phyloP scores from a whole-genome alignment of 2,329 filamentous ascomycete genomes.

The Rachicladosporium sp. region DNA sequence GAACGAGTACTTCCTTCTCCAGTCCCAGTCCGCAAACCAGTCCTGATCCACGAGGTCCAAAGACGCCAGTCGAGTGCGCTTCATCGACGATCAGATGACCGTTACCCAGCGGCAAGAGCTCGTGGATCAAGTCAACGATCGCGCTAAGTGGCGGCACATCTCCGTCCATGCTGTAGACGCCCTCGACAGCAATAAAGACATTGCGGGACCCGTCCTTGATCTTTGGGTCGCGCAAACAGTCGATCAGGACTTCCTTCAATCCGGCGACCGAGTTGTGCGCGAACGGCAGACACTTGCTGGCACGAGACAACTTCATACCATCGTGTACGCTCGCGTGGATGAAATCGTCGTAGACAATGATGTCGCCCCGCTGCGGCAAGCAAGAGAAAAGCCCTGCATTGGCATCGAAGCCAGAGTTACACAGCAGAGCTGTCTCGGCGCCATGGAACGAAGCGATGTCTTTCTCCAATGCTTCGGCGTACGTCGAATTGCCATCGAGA shows the following conservation, averaged over 20 bases:
- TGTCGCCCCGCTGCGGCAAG: conserved; percentile 34
- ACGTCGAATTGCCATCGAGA: conserved; percentile 51
- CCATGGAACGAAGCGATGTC: conserved; percentile 49
- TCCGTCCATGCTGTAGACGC: conserved; percentile 74
- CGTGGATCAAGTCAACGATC: conserved; percentile 47
- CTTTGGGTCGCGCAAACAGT: conserved; percentile 10
- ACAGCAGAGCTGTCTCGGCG: conserved; percentile 45
- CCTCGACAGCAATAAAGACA: conserved; percentile 58
- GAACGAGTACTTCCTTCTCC: conserved; percentile 43
- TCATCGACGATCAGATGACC: conserved; percentile 55
- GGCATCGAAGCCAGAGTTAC: conserved; percentile 44
- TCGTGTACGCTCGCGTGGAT: conserved; percentile 71
- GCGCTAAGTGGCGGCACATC: conserved; percentile 53
- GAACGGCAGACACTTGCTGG: conserved; percentile 38
- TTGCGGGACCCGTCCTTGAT: conserved; percentile 32
- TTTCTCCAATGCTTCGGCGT: conserved; percentile 46
- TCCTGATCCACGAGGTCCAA: conserved; percentile 45
- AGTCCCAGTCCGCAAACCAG: conserved; percentile 46
- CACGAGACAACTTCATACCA: conserved; percentile 57
- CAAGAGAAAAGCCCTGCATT: conserved; percentile 37
- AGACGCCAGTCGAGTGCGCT: conserved; percentile 52
- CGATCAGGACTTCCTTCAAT: conserved; percentile 23
- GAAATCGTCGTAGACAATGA: conserved; percentile 59
- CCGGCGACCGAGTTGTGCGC: conserved; percentile 41
- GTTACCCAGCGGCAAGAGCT: conserved; percentile 44